phyloP scores from a whole-genome alignment of 164 flowering plant genomes.

The Santalum album region DNA sequence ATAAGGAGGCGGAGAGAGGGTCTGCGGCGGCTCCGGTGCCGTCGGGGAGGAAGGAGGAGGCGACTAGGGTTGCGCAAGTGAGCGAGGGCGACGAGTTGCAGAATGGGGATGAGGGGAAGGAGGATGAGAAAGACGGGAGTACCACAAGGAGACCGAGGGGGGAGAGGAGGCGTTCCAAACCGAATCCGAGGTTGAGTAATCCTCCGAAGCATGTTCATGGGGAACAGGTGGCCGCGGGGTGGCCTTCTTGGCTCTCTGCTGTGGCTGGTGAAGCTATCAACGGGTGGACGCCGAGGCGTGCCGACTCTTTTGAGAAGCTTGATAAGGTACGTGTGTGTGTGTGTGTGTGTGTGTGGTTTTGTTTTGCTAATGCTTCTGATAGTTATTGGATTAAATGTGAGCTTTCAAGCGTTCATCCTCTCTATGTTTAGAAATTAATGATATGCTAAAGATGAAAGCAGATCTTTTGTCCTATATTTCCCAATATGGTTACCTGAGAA shows the following conservation, averaged over 20 bases:
- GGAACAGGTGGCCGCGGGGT: conserved; percentile 64
- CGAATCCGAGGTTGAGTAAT: conserved; percentile 43
- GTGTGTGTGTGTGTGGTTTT: no score
- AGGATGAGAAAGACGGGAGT: conserved; percentile 19
- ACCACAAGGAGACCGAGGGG: conserved; percentile 8
- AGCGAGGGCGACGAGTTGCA: conserved; percentile 8
- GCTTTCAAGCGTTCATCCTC: no score
- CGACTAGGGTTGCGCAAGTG: not conserved
- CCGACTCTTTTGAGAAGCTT: conserved; percentile 58
- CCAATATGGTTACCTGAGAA: no score
- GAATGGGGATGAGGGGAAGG: conserved; percentile 20
- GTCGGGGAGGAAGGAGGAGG: not conserved
- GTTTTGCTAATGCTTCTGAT: not conserved
- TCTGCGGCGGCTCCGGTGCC: not conserved
- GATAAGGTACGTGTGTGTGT: conserved; percentile 36
- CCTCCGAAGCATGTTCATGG: conserved; percentile 51
- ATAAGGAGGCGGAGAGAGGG: conserved; percentile 6
- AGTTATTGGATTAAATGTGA: not conserved
- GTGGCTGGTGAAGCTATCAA: conserved; percentile 61
- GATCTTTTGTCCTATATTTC: no score
- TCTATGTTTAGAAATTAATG: no score
- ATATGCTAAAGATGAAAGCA: no score
- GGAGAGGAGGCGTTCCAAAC: conserved; percentile 33
- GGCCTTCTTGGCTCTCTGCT: conserved; percentile 65
- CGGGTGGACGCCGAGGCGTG: conserved; percentile 61